Evolutionary conservation across 345 rosid genomes (phyloP).

Genomic region (Fremontodendron californicum): DNA sequence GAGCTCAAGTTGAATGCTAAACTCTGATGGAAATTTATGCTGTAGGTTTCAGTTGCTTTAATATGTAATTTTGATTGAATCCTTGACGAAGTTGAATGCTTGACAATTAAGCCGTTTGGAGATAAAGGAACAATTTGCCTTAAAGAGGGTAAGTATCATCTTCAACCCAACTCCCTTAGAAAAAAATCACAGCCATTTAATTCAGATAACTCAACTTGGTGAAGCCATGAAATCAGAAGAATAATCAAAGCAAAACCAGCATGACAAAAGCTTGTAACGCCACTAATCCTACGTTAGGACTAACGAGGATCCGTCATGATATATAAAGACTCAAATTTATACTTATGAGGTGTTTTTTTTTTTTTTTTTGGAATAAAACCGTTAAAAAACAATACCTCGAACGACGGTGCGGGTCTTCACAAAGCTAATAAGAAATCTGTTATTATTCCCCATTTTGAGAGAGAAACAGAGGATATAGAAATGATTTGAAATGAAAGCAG

Average conservation of each 20-base stretch:
- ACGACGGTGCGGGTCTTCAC: no score
- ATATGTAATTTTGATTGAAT: constrained; percentile 1
- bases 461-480: not conserved
- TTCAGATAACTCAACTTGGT: not conserved
- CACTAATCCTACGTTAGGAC: no score
- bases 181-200: constrained; percentile 29
- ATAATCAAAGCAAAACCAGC: not conserved
- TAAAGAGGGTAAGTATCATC: constrained; percentile 37
- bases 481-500: not conserved
- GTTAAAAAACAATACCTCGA: no score
- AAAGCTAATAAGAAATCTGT: not conserved
- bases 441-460: constrained; percentile 2
- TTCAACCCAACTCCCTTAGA: constrained; percentile 40
- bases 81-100: no score
- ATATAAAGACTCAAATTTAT: no score
- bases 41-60: constrained; percentile 3
- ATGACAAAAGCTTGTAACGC: not conserved
- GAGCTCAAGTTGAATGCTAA: not conserved
- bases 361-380: no score
- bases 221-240: constrained; percentile 1
- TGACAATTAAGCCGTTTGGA: constrained; percentile 39
- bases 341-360: no score
- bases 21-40: constrained; percentile 5
- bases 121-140: constrained; percentile 38
- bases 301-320: no score